These are phyloP conservation scores for Botrytis fabae DNA, from an alignment of 2,329 filamentous ascomycete genomes.

Conservation along the genomic window DNA sequence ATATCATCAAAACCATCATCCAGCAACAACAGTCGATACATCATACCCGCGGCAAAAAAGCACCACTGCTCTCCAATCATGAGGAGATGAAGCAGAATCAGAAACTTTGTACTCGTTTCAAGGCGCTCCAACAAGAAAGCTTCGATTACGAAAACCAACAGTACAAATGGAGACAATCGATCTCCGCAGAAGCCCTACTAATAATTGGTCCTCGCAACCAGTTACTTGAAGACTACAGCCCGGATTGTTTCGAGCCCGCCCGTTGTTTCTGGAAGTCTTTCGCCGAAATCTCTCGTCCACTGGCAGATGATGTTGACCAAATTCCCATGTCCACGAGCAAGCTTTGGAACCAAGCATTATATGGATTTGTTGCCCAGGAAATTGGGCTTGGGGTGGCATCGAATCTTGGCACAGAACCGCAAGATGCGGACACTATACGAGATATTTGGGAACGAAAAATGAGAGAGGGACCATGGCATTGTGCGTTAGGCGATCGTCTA, in stretches of 20 bases:
- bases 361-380: neutral
- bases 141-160: neutral
- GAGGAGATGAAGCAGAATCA: neutral
- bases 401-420: too few relatives aligned
- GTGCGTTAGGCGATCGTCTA: neutral
- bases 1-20: neutral
- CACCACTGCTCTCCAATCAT: neutral
- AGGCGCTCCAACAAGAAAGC: neutral
- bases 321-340: neutral
- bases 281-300: neutral
- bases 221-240: neutral
- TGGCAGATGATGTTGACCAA: neutral
- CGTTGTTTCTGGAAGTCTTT: neutral
- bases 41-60: neutral
- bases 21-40: neutral
- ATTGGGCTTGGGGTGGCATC: neutral
- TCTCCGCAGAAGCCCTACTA: neutral
- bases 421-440: neutral
- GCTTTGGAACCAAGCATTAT: slow-evolving; percentile 1
- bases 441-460: neutral
- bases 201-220: neutral
- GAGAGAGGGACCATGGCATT: neutral
- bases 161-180: neutral
- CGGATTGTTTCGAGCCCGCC: neutral
- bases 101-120: neutral